Evolutionary conservation across 805 yeast genomes (phyloP), one percentile per base, ranked within the genome.

Genomic region (Starmerella apicola): DNA sequence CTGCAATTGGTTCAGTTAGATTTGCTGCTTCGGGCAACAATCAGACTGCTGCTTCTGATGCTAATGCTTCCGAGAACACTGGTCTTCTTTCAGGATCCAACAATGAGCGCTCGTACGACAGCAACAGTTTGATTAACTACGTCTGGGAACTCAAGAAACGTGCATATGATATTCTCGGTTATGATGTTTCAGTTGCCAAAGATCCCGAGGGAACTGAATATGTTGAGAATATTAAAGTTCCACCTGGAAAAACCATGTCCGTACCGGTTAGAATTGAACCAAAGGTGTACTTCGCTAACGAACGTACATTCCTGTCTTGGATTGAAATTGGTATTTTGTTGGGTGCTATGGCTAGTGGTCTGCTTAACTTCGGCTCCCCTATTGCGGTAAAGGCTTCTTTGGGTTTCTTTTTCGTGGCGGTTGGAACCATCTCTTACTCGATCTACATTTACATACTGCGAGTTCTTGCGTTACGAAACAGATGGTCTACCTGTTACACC

Each of bases 181-280:
- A 34, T 27, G 56, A 52, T 20, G 54, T 51, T 7, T 48, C 25
- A 41, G 58, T 64, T 1, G 64, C 68, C 32, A 75, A 72, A 48
- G 75, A 78, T 16, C 78, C 81, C 12, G 64, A 61, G 15, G 84
- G 82, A 21, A 78, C 85, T 0, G 69, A 67, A 0, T 79, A 75
- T 54, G 77, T 73, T 45, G 55, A 50, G 18, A 60, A 64, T 40
- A 68, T 78, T 47, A 63, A 61, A 44, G 81, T 91, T 9, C 97
- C 98, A 18, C 76, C 81, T 31, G 98, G 97, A 2, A 86, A 85
- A 61, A 70, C 72, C 33, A 82, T 91, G 43, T 75, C 85, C 54
- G 91, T 91, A 7, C 98, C 97, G 2, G 93, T 91, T 28, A 74
- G 98, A 54, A 86, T 91, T 27, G 98, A 91, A 62, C 98, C 98